These are phyloP conservation scores for Corrigiola litoralis DNA, from an alignment of 179 eudicot species.

Conservation along the genomic window DNA sequence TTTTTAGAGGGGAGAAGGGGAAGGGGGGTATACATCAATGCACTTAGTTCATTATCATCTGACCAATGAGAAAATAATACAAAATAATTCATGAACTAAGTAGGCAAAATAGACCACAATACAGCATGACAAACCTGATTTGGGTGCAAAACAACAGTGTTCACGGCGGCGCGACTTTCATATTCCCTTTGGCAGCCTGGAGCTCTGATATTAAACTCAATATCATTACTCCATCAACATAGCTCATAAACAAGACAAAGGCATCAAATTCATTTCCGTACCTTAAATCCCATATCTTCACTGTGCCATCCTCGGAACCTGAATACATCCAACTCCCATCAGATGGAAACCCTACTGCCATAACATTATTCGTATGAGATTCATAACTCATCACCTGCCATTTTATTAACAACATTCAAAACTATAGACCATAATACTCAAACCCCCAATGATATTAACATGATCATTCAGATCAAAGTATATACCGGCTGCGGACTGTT, in stretches of 20 bases:
- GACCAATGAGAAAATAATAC: background rate
- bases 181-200: conserved; percentile 97
- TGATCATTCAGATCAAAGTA: background rate
- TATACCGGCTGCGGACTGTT: conserved; percentile 76
- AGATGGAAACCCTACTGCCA: conserved; percentile 94
- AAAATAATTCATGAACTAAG: background rate
- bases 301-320: conserved; percentile 99
- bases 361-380: conserved; percentile 90
- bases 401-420: conserved; percentile 1
- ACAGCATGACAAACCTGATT: conserved; percentile 60
- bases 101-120: background rate
- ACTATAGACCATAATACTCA: conserved; percentile 10
- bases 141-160: conserved; percentile 94
- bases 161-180: conserved; percentile 98
- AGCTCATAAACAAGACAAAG: background rate
- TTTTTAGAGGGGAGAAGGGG: no score
- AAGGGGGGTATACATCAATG: no score
- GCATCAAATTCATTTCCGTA: conserved; percentile 5
- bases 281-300: conserved; percentile 97
- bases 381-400: conserved; percentile 95
- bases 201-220: conserved; percentile 47
- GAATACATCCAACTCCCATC: conserved; percentile 99
- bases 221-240: background rate
- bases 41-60: background rate
- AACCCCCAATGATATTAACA: background rate